Percentiles rank a stretch among this genome's conserved stretches.
phyloP scores from a whole-genome alignment of 495 filamentous ascomycete genomes.

The Penicillium daleae region DNA sequence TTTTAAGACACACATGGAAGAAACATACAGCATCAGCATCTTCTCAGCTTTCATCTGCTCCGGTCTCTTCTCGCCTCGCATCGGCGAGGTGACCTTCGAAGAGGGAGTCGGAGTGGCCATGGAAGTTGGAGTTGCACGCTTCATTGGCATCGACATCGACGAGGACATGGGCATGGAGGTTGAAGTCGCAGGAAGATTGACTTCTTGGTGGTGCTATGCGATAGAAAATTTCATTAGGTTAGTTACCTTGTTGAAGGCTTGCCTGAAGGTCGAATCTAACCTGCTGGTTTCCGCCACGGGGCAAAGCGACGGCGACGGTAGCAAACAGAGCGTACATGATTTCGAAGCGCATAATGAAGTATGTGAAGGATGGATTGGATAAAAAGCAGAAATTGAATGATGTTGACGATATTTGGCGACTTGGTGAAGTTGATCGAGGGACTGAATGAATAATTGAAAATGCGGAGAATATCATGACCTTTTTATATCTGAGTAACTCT shows the following conservation, averaged over 20 bases:
- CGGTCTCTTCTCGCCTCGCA: conserved; percentile 5
- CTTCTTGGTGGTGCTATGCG: conserved; percentile 4
- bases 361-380: not conserved
- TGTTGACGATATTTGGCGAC: not conserved
- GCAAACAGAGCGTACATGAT: conserved; percentile 12
- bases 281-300: conserved; percentile 12
- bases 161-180: conserved; percentile 13
- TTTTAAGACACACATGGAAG: not conserved
- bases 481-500: not conserved
- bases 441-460: not conserved
- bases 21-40: conserved; percentile 15
- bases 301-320: conserved; percentile 8
- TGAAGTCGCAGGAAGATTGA: conserved; percentile 6
- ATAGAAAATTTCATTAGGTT: not conserved
- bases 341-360: conserved; percentile 15
- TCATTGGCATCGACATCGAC: conserved; percentile 15
- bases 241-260: too few relatives aligned
- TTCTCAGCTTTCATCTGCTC: conserved; percentile 8
- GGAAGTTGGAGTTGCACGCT: conserved; percentile 9
- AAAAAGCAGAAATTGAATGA: not conserved
- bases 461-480: not conserved
- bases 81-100: conserved; percentile 6
- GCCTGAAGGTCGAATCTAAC: not conserved
- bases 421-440: not conserved
- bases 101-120: conserved; percentile 10